phyloP scores from a whole-genome alignment of 1,284 basidiomycete genomes.

The Pseudozyma sp. region DNA sequence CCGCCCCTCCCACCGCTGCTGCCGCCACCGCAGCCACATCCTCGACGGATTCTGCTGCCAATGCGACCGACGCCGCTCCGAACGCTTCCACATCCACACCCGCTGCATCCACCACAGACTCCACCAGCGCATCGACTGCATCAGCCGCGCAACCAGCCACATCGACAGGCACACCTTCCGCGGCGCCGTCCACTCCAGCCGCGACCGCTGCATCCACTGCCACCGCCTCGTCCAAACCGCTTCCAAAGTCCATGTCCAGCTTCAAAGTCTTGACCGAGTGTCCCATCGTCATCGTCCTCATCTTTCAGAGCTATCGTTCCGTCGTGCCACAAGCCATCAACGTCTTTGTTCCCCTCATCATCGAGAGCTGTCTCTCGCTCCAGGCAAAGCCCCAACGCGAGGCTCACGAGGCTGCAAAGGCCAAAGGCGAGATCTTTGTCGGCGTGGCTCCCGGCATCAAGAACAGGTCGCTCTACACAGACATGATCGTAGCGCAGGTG shows the following conservation, averaged over 20 bases:
- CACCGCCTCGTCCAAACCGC: constrained; percentile 41
- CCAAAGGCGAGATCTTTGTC: constrained; percentile 83
- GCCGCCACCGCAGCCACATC: constrained; percentile 5
- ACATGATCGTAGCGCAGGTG: constrained; percentile 91
- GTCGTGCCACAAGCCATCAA: constrained; percentile 78
- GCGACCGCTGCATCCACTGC: background rate
- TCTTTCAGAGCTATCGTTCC: constrained; percentile 83
- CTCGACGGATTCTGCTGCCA: constrained; percentile 6
- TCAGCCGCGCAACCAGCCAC: constrained; percentile 6
- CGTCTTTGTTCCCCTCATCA: constrained; percentile 75
- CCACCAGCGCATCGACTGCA: constrained; percentile 7
- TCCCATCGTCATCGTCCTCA: constrained; percentile 90
- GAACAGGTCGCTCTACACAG: constrained; percentile 83
- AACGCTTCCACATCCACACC: constrained; percentile 8
- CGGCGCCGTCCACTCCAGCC: constrained; percentile 8
- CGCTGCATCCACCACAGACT: constrained; percentile 7
- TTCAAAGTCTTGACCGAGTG: constrained; percentile 97
- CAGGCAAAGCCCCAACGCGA: constrained; percentile 86
- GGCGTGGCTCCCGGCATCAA: constrained; percentile 79
- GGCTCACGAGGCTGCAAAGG: constrained; percentile 81
- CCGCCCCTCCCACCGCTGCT: constrained; percentile 16
- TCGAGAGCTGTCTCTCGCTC: constrained; percentile 65
- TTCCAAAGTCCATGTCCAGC: constrained; percentile 72
- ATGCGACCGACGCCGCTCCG: constrained; percentile 11
- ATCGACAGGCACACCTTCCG: constrained; percentile 7